Base-by-base conservation (phyloP, 495 filamentous ascomycete genomes). In the Beverwykella pulmonaria region DNA sequence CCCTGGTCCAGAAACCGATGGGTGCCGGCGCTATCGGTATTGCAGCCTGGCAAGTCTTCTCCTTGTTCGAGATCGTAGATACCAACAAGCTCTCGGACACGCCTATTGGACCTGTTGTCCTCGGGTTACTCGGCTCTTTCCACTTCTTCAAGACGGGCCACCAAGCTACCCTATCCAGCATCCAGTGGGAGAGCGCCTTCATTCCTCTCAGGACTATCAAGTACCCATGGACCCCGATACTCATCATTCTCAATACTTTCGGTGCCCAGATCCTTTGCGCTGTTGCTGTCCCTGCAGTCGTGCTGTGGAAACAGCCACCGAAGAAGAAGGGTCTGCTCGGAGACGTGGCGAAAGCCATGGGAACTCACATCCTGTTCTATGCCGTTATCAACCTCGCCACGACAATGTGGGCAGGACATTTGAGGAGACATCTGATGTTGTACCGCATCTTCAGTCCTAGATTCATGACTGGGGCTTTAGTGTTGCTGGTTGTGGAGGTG, bases 71-170 rank as follows among this genome's bases (percentile, higher is more conserved):
- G 78, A 90, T 98, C 70, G 78, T 97, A 55, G 92, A 96, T 79
- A 84, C 88, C 47, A 90, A 91, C 75, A 75, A 81, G 47, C 78
- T 96, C 1, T 75, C 81, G 46, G 83, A 85, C 69, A 88, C 90
- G 2, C 76, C 90, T 32, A 87, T 98, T 72, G 94, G 92, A 0
- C 93, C 95, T 23, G 80, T 92, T 23, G 81, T 96, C 41, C 82
- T 99, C 12, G 95, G 86, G 39, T 76, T 97, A 17, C 82, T 99
- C 1, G 95, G 92, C 52, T 89, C 87, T 68, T 96, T 92, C 75
- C 86, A 96, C 79, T 99, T 88, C 81, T 99, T 99, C 86, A 96
- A 93, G 71, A 99, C 94, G 0, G 94, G 94, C 68, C 94, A 99
- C 77, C 95, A 98, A 77, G 93, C 93, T 17, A 89, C 87, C 0